A percentile compares a stretch with the other conserved stretches of the same genome.
Evolutionary conservation across 148 eudicot species (phyloP).

Genomic region (Euryodendron excelsum): DNA sequence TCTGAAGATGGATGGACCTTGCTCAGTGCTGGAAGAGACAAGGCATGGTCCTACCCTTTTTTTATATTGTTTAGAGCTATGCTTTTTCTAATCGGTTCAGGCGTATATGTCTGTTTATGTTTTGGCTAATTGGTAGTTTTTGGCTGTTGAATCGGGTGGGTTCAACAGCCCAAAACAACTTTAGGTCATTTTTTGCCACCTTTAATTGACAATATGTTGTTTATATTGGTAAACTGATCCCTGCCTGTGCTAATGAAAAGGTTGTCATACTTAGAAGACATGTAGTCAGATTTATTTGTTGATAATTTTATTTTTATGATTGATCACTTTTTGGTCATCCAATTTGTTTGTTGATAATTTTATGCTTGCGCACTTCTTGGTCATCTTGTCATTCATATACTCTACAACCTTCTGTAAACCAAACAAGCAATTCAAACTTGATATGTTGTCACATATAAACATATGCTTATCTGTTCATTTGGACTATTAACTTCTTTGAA

Average conservation of each 20-base stretch:
- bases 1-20: slow-evolving; percentile 78
- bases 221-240: not conserved
- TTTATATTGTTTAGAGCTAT: not conserved
- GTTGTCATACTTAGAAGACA: not conserved
- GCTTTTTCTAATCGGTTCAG: not conserved
- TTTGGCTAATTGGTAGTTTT: not conserved
- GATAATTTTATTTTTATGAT: slow-evolving; percentile 1
- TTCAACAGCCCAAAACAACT: too few relatives aligned
- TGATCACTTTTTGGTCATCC: not conserved
- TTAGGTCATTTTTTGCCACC: not conserved
- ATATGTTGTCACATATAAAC: not conserved
- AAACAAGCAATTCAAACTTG: not conserved
- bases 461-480: not conserved
- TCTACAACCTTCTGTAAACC: not conserved
- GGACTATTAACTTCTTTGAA: not conserved
- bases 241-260: not conserved
- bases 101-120: not conserved
- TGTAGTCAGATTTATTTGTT: not conserved
- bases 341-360: not conserved
- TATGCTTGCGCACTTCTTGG: not conserved
- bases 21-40: slow-evolving; percentile 90
- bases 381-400: not conserved
- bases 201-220: not conserved
- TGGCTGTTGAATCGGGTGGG: too few relatives aligned
- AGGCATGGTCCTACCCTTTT: slow-evolving; percentile 39